Base-by-base conservation (phyloP, 768 basidiomycete species). In the Trametes gibbosa region DNA sequence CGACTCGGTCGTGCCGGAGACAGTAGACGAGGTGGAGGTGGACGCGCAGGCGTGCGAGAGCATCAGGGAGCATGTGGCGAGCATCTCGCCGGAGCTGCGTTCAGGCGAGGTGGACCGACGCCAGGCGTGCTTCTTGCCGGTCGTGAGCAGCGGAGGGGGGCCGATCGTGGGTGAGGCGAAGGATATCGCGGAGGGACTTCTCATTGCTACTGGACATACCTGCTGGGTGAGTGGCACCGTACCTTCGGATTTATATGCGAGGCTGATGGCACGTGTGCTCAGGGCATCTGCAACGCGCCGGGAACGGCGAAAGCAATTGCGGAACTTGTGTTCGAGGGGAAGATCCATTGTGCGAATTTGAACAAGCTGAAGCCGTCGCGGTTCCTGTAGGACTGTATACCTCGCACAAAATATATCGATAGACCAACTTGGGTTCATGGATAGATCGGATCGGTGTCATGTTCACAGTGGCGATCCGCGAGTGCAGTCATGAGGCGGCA, bases 201-300 rank as follows among this genome's bases (percentile, higher is more conserved):
- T 82, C 58, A 76, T 95, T 27, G 90, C 85, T 0, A 84, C 84
- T 7, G 93, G 92, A 21, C 90, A 92, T 69, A 87, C 87, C 0
- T 89, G 86, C 66, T 90, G 89, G 87, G 86, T 88, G 65, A 65
- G 83, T 75, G 10, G 16, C n/a, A 16, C 13, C 29, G 23, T 21
- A 17, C 24, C 43, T 40, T n/a, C 17, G 23, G 17, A 21, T 2
- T 13, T 34, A 12, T 12, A 13, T 39, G 55, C 29, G 41, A 47
- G 13, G 53, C 39, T 57, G 50, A 21, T 39, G 21, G 23, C 12
- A 23, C 1, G 17, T 34, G 23, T 21, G 34, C 41, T 2, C 55
- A 89, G 88, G 89, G 89, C 0, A 86, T 90, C 41, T 90, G 84
- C 70, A 90, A 90, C 69, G 91, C 86, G 3, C 92, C 93, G 0